Conservation (phyloP, 441 rosid genomes). For the Jatropha multifida region DNA sequence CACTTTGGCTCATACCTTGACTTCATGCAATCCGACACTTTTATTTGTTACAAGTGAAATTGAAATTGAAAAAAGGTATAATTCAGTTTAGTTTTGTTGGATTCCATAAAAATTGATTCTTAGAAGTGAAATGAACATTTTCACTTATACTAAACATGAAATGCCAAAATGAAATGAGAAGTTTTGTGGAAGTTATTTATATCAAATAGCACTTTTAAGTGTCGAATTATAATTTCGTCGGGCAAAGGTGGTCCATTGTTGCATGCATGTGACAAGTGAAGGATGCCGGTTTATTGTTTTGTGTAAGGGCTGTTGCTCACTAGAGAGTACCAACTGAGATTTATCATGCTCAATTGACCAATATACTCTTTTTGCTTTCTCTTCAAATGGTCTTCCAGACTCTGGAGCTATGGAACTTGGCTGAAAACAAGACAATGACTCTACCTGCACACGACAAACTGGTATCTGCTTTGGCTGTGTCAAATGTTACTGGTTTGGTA, state of each 20-base stretch:
- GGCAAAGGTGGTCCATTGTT: neutral
- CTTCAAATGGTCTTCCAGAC: constrained; percentile 35
- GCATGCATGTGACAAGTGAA: neutral
- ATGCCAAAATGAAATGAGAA: too few species aligned
- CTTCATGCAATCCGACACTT: neutral
- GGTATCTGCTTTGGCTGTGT: constrained; percentile 53
- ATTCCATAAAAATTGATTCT: too few species aligned
- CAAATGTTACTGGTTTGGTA: constrained; percentile 42
- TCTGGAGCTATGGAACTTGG: constrained; percentile 62
- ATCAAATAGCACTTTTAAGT: too few species aligned
- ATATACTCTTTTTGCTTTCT: neutral
- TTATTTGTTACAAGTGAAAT: too few species aligned
- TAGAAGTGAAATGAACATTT: too few species aligned
- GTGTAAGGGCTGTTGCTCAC: neutral
- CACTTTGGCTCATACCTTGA: neutral
- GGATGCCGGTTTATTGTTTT: neutral
- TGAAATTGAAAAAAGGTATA: too few species aligned
- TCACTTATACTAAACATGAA: too few species aligned
- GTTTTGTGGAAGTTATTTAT: too few species aligned
- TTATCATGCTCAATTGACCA: neutral
- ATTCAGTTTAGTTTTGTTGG: too few species aligned
- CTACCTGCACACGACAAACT: constrained; percentile 46
- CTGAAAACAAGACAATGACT: constrained; percentile 47
- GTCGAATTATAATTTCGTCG: neutral
- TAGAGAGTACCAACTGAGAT: neutral